A percentile compares a stretch with the other conserved stretches of the same genome.
These are phyloP conservation scores for Pestalotiopsis sp. DNA, from an alignment of 2,329 filamentous ascomycete genomes.

Conservation along the genomic window DNA sequence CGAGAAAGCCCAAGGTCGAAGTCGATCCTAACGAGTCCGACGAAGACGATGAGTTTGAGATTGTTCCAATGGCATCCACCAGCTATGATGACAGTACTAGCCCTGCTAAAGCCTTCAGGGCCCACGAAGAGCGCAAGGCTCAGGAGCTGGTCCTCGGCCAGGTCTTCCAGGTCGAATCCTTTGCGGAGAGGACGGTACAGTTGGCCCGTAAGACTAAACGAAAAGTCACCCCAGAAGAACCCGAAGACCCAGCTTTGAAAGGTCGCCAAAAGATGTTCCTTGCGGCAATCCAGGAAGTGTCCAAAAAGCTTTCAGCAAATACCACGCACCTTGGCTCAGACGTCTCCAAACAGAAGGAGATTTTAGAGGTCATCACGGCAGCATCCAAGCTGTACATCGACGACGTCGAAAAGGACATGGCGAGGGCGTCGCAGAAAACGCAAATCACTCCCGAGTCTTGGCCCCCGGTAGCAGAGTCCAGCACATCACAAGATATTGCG, in stretches of 20 bases:
- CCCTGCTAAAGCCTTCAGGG: slow-evolving; percentile 48
- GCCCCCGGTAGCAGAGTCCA: slow-evolving; percentile 16
- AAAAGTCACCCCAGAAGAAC: slow-evolving; percentile 23
- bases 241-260: neutral
- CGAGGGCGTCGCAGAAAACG: neutral
- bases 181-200: slow-evolving; percentile 35
- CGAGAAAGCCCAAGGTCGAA: slow-evolving; percentile 44
- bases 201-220: slow-evolving; percentile 31
- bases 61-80: slow-evolving; percentile 35
- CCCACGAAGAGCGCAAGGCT: slow-evolving; percentile 54
- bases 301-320: slow-evolving; percentile 45
- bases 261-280: slow-evolving; percentile 9
- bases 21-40: slow-evolving; percentile 52
- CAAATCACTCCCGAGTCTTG: neutral
- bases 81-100: slow-evolving; percentile 39
- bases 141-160: slow-evolving; percentile 56
- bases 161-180: slow-evolving; percentile 54
- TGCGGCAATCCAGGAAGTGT: slow-evolving; percentile 39
- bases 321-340: slow-evolving; percentile 21
- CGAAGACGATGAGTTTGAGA: slow-evolving; percentile 57
- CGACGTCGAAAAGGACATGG: slow-evolving; percentile 29
- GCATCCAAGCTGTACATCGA: slow-evolving; percentile 55
- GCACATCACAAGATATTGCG: neutral
- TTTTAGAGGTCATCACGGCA: slow-evolving; percentile 51
- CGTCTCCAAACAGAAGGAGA: slow-evolving; percentile 41